Conservation (phyloP, 805 yeast species). For the Alloascoidea africana region DNA sequence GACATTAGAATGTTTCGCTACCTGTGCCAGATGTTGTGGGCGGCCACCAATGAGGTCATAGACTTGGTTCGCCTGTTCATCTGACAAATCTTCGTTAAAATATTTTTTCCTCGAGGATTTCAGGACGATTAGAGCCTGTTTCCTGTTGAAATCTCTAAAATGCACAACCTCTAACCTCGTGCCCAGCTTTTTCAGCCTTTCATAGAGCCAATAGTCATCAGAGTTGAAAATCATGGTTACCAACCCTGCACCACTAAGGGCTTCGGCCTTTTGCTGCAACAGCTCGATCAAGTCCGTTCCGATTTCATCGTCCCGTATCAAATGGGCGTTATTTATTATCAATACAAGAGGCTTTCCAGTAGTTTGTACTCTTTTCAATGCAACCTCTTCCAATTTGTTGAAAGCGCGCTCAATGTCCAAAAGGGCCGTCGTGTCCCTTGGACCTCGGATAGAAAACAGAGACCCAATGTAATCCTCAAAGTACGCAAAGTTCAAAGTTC, state of each 20-base stretch:
- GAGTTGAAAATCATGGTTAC: slow-evolving; percentile 60
- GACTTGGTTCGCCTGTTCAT: slow-evolving; percentile 30
- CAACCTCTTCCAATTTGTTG: slow-evolving; percentile 58
- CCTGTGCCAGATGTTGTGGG: slow-evolving; percentile 68
- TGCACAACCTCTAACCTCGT: slow-evolving; percentile 63
- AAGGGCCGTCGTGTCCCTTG: slow-evolving; percentile 71
- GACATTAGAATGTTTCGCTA: slow-evolving; percentile 27
- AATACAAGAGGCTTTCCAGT: slow-evolving; percentile 29
- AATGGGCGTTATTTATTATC: slow-evolving; percentile 60
- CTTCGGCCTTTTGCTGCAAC: slow-evolving; percentile 73
- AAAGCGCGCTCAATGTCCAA: slow-evolving; percentile 76
- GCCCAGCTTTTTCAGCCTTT: slow-evolving; percentile 52
- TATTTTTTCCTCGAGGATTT: slow-evolving; percentile 30
- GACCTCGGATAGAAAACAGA: slow-evolving; percentile 66
- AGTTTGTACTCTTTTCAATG: slow-evolving; percentile 29
- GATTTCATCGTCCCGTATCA: slow-evolving; percentile 62
- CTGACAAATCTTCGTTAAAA: slow-evolving; percentile 24
- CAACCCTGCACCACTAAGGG: slow-evolving; percentile 57
- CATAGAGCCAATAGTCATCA: slow-evolving; percentile 82
- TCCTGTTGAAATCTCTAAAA: slow-evolving; percentile 40
- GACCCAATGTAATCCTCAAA: slow-evolving; percentile 78
- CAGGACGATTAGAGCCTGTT: slow-evolving; percentile 40
- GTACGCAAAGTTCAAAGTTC: slow-evolving; percentile 56
- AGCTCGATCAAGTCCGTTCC: slow-evolving; percentile 58
- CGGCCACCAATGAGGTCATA: slow-evolving; percentile 71